Percentiles rank a stretch among this genome's conserved stretches.
Evolutionary conservation across 805 yeast genomes (phyloP).

Genomic region (Teunomyces lycoperdinae): DNA sequence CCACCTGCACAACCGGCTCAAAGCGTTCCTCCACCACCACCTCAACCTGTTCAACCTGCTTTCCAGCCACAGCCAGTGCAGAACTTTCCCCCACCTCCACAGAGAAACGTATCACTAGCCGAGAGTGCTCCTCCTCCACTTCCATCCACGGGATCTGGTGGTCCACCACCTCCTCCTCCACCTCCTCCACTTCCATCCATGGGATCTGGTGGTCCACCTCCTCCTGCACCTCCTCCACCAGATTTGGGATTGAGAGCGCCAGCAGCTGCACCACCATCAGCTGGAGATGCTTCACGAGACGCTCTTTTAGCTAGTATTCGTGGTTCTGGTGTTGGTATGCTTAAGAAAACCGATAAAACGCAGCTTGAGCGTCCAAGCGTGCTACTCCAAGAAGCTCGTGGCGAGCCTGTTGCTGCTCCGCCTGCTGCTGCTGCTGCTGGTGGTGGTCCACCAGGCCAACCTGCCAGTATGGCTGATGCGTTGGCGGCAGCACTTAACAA

Average conservation of each 20-base stretch:
- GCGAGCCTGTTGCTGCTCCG: constrained; percentile 47
- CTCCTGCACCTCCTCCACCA: constrained; percentile 23
- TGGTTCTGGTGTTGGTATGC: constrained; percentile 63
- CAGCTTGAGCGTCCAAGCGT: constrained; percentile 79
- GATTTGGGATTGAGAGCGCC: constrained; percentile 26
- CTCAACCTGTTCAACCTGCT: constrained; percentile 26
- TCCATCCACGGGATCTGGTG: constrained; percentile 14
- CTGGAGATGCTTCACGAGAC: constrained; percentile 62
- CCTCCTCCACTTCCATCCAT: constrained; percentile 23
- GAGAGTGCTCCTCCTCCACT: constrained; percentile 12
- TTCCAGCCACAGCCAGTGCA: constrained; percentile 14
- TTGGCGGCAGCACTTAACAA: constrained; percentile 80
- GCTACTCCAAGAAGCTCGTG: constrained; percentile 66
- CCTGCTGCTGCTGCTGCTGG: constrained; percentile 29
- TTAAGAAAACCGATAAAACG: constrained; percentile 77
- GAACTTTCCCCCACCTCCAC: constrained; percentile 13
- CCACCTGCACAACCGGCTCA: constrained; percentile 27
- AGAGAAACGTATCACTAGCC: constrained; percentile 4
- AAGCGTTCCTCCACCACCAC: constrained; percentile 7
- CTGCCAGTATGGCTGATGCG: constrained; percentile 78
- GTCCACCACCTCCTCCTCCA: background rate
- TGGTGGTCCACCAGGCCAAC: constrained; percentile 50
- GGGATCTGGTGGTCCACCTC: constrained; percentile 10
- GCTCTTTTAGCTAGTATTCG: constrained; percentile 86
- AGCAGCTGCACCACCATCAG: constrained; percentile 27